These are phyloP conservation scores for Fraxinus dipetala DNA, from an alignment of 305 asterid species.

Conservation along the genomic window DNA sequence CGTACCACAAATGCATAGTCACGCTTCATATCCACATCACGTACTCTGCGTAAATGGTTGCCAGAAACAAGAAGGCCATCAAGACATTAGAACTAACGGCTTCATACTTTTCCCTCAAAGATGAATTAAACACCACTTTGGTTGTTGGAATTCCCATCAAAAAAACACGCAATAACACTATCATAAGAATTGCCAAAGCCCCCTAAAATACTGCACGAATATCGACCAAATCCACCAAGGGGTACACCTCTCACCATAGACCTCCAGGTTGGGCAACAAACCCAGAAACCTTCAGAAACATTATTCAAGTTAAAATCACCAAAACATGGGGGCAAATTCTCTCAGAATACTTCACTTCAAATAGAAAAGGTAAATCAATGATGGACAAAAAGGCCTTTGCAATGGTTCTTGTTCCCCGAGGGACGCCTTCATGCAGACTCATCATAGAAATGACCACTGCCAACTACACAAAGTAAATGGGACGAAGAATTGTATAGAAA, in stretches of 20 bases:
- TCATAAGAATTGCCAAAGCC: conserved; percentile 90
- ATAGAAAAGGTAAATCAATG: background rate
- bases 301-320: conserved; percentile 77
- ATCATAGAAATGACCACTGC: background rate
- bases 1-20: conserved; percentile 98
- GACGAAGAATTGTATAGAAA: background rate
- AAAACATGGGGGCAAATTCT: conserved; percentile 17
- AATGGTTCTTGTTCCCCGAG: background rate
- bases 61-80: conserved; percentile 99
- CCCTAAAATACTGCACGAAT: conserved; percentile 76
- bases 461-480: background rate
- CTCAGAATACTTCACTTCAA: background rate
- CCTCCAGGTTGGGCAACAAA: conserved; percentile 70
- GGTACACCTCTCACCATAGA: conserved; percentile 70
- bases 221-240: conserved; percentile 69
- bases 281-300: conserved; percentile 87
- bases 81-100: conserved; percentile 73
- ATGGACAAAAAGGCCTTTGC: background rate
- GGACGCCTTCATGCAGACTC: background rate
- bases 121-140: conserved; percentile 82
- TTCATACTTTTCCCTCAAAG: conserved; percentile 88
- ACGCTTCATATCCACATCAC: conserved; percentile 99
- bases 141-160: conserved; percentile 86
- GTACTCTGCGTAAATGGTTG: conserved; percentile 98
- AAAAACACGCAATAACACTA: conserved; percentile 80